These are phyloP conservation scores for Platanthera guangdongensis DNA, from an alignment of 106 monocot genomes.

Conservation along the genomic window DNA sequence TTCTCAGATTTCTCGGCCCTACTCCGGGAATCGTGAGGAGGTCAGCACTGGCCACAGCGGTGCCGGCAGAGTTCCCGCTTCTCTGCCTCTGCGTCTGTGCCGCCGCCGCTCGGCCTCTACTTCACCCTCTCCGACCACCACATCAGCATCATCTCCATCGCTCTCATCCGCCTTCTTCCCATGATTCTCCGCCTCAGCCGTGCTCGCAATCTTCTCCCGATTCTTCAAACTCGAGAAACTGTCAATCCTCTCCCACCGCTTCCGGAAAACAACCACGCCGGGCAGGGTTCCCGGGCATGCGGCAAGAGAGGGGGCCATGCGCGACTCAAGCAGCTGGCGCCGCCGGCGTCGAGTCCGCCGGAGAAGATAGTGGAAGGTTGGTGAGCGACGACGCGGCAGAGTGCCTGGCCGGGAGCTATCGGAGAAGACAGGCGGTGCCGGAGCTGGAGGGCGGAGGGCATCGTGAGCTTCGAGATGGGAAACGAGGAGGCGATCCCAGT, in stretches of 20 bases:
- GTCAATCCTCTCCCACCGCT: constrained; percentile 2
- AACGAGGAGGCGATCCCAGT: neutral
- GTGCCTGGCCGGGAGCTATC: neutral
- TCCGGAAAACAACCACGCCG: neutral
- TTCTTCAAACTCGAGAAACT: constrained; percentile 5
- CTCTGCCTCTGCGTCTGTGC: constrained; percentile 18
- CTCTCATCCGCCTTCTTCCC: neutral
- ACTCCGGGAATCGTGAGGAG: constrained; percentile 39
- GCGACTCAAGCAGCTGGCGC: neutral
- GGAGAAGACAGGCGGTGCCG: neutral
- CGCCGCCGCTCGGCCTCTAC: neutral
- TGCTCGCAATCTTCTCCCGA: neutral
- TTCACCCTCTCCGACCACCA: neutral
- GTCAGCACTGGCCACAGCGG: constrained; percentile 14
- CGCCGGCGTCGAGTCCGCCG: neutral
- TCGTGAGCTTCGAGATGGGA: constrained; percentile 4
- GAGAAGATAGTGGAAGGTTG: neutral
- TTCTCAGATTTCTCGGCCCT: constrained; percentile 42
- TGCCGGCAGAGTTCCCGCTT: neutral
- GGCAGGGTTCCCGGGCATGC: neutral
- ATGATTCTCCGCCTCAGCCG: neutral
- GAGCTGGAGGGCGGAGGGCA: constrained; percentile 13
- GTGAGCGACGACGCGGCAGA: neutral
- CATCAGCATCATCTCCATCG: neutral
- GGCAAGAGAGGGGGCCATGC: constrained; percentile 5